phyloP scores from a whole-genome alignment of 2,329 filamentous ascomycete species.

The Proliferodiscus dingleyae region DNA sequence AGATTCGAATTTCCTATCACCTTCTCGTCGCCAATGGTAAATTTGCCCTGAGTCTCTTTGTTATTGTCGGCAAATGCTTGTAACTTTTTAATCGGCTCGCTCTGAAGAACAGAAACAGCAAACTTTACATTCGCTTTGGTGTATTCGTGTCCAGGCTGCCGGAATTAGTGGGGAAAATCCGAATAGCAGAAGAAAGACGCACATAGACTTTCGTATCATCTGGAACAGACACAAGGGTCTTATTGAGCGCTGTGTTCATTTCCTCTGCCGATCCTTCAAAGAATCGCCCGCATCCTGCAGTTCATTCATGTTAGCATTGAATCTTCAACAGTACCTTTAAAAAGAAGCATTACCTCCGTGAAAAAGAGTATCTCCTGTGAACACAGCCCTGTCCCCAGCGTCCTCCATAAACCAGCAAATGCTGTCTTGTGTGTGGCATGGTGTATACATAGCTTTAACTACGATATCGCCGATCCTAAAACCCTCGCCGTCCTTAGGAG shows the following conservation, averaged over 20 bases:
- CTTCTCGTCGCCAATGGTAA: conserved; percentile 97
- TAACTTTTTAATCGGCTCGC: conserved; percentile 71
- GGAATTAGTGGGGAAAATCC: conserved; percentile 2
- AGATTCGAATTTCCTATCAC: conserved; percentile 40
- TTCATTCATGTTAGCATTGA: background rate
- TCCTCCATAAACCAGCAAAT: conserved; percentile 95
- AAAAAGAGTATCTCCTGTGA: conserved; percentile 95
- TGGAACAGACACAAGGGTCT: conserved; percentile 72
- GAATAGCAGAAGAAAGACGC: conserved; percentile 32
- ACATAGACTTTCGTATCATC: conserved; percentile 91
- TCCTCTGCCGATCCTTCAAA: conserved; percentile 87
- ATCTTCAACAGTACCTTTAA: background rate
- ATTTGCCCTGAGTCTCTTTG: conserved; percentile 86
- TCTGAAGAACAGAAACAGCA: conserved; percentile 68
- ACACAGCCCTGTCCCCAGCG: conserved; percentile 70
- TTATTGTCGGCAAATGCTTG: conserved; percentile 73
- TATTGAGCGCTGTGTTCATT: conserved; percentile 92
- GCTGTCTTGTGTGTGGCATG: conserved; percentile 97
- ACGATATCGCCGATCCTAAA: conserved; percentile 82
- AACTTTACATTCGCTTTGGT: conserved; percentile 97
- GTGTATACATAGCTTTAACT: conserved; percentile 86
- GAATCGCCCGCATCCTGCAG: conserved; percentile 81
- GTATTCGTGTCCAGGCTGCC: conserved; percentile 89
- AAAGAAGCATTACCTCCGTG: conserved; percentile 61
- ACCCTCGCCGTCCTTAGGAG: conserved; percentile 66